Conservation (phyloP, 2,329 filamentous ascomycete genomes). For the Chaetomiaceae sp. region DNA sequence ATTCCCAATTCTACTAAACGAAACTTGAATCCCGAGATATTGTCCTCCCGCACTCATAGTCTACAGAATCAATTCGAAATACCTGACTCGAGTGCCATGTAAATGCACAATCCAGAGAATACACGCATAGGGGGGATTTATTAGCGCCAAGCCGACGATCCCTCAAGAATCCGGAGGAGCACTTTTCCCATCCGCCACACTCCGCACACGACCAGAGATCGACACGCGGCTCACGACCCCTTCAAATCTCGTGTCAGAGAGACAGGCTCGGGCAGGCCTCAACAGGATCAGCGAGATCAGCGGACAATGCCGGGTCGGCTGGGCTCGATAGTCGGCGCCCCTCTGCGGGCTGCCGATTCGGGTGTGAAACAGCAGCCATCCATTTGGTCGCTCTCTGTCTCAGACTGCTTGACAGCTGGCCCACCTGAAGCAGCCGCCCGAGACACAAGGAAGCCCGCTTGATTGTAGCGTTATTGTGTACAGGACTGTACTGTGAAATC, state of each 20-base stretch:
- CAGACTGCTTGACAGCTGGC: too few species aligned
- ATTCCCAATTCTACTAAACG: too few species aligned
- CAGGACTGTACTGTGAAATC: too few species aligned
- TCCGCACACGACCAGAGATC: not conserved
- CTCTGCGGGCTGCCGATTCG: not conserved
- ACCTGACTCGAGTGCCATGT: too few species aligned
- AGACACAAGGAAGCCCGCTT: too few species aligned
- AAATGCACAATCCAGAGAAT: not conserved
- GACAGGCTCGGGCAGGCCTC: too few species aligned
- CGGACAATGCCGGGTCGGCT: not conserved
- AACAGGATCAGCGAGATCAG: constrained; percentile 4
- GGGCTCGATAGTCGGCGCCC: not conserved
- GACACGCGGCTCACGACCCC: not conserved
- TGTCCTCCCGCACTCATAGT: too few species aligned
- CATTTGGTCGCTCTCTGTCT: too few species aligned
- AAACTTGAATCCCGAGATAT: too few species aligned
- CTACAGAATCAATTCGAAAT: too few species aligned
- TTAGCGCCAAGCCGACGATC: constrained; percentile 1
- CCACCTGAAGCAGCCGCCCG: too few species aligned
- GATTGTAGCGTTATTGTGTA: too few species aligned
- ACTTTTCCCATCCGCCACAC: not conserved
- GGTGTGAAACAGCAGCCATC: not conserved
- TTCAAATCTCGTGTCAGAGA: not conserved
- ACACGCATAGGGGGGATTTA: not conserved
- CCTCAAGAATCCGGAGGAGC: not conserved